Conservation (phyloP, 2,329 filamentous ascomycete species). For the Clonostachys rosea region DNA sequence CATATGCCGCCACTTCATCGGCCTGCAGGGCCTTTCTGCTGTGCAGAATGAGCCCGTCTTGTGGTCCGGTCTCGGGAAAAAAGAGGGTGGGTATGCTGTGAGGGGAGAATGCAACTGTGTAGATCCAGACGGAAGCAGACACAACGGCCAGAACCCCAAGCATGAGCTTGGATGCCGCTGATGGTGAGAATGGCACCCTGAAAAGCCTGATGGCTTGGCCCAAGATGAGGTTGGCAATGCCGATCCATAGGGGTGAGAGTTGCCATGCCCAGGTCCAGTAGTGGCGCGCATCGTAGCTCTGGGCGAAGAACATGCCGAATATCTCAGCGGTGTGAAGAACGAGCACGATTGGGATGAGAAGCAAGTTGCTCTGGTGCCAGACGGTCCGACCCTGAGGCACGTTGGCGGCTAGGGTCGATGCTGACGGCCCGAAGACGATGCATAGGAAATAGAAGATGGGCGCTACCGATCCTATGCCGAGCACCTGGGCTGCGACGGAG, state of each 20-base stretch:
- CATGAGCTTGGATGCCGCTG: too few species aligned
- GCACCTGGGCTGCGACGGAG: not conserved
- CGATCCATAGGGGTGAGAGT: not conserved
- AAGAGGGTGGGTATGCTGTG: too few species aligned
- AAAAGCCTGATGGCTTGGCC: not conserved
- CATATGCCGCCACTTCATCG: too few species aligned
- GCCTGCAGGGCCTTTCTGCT: too few species aligned
- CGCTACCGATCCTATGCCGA: not conserved
- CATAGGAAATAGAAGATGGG: not conserved
- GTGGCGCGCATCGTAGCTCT: not conserved
- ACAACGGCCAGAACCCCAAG: not conserved
- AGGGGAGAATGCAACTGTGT: too few species aligned
- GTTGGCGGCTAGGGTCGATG: not conserved
- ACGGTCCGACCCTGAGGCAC: not conserved
- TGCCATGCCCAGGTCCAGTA: not conserved
- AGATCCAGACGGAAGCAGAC: not conserved
- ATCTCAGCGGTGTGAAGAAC: not conserved
- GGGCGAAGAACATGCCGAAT: not conserved
- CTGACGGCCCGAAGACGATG: not conserved
- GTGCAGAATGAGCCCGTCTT: too few species aligned
- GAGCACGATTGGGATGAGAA: not conserved
- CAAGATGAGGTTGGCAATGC: not conserved
- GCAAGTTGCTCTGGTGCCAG: not conserved
- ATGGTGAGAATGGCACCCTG: not conserved
- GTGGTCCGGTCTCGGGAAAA: too few species aligned